Base-by-base conservation (phyloP, 2,329 filamentous ascomycete species). In the Cercospora canescens region DNA sequence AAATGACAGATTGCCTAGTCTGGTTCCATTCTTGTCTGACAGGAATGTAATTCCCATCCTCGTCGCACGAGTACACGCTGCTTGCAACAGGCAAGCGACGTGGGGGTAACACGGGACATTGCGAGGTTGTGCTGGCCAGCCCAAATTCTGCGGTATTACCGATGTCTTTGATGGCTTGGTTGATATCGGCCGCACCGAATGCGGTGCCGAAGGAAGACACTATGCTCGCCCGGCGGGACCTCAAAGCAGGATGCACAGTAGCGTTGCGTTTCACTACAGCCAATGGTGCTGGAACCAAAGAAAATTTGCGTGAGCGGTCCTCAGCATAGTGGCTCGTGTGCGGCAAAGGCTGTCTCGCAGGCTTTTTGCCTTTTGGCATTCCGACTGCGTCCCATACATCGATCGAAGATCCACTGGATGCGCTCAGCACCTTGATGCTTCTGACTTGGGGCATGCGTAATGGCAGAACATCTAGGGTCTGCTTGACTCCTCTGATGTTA, bases 401-500 rank as follows among this genome's bases (percentile, higher is more conserved):
- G n/a, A 6, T 18, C 16, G 24, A 30, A 16, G 32, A 3, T 6
- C 14, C 14, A 11, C 14, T 16, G 1, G 34, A 34, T 21, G 32
- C 8, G 8, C 32, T 16, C 45, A 54, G 21, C 16, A 21, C 35
- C 32, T 18, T 62, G 21, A 62, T 6, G 37, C 35, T 30, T 3
- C 9, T 60, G 24, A 60, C 37, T 9, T 28, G 12, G n/a, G 60
- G 60, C 60, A 55, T 62, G 34, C 60, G 32, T 4, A 28, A 16
- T 26, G 28, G 30, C 9, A 62, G 6, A 35, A 55, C 45, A 9
- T 37, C 48, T 18, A 62, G 60, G 14, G n/a, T 61, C 16, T 52
- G 34, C 16, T 57, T 61, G 11, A 34, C 11, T 24, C 57, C 24
- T 4, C 14, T 69, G 12, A 74, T 66, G 11, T 73, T 73, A 1